Base-by-base conservation (phyloP, 306 rosid genomes). In the Adenanthera pavonina region DNA sequence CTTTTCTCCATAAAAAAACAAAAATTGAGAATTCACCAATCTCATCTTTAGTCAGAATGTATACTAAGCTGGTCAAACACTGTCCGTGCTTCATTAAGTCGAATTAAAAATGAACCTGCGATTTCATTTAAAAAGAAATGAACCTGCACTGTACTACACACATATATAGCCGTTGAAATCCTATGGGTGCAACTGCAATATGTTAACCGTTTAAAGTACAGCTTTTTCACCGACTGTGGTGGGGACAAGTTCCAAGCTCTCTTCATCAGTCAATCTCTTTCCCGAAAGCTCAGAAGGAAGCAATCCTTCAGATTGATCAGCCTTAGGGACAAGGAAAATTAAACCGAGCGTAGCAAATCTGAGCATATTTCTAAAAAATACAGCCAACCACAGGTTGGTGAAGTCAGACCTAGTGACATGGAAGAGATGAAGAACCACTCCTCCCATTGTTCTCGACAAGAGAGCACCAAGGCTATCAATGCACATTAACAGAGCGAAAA, bases 401-500 rank as follows among this genome's bases (percentile, higher is more conserved):
- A 91, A 93, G 71, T 93, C 86, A 9, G 80, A 88, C 80, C 94
- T 91, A 49, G 97, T 87, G 64, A 91, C 84, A 68, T 85, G 86
- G 16, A 90, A 78, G 5, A 59, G 25, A 2, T 84, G 87, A 67
- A 89, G 97, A 41, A 94, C 85, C 44, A 86, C 20, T 56, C 93
- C 97, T 44, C 97, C 98, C 46, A 87, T 86, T 85, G 88, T 86
- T 81, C 48, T 90, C 15, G 94, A 86, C 36, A 89, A 71, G 62
- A 93, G 81, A 4, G 20, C 8, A 8, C 93, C 97, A 7, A 82
- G 69, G 80, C 94, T 93, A 62, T 93, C 97, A 43, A 93, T 90
- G 86, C 91, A 85, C 89, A 90, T 90, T 33, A 93, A 67, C 10
- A 91, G 78, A 0, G 97, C 97, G 12, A 93, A 93, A 80, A 91